These are phyloP conservation scores for Penicillium herquei DNA, from an alignment of 495 filamentous ascomycete species.

Conservation along the genomic window DNA sequence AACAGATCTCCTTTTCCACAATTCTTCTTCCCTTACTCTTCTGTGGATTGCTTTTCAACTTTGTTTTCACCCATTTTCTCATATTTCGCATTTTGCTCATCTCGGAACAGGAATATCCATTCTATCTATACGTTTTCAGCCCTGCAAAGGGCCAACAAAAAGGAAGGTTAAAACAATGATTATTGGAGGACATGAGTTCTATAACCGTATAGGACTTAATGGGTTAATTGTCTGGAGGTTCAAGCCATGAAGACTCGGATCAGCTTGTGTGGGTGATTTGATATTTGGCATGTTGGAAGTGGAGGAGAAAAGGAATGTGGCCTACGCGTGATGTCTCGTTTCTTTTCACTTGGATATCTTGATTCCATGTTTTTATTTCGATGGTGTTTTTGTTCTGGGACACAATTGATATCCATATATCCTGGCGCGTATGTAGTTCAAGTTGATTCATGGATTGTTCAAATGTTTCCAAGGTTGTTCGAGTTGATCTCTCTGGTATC, in stretches of 20 bases:
- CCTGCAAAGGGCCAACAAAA: background rate
- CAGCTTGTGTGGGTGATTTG: too few species aligned
- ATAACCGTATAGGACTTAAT: background rate
- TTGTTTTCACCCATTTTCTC: background rate
- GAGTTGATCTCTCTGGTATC: too few species aligned
- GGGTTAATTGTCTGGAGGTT: background rate
- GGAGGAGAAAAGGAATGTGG: background rate
- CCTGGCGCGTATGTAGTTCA: background rate
- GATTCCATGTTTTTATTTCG: too few species aligned
- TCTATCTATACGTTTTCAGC: background rate
- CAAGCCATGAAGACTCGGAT: background rate
- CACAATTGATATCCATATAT: constrained; percentile 1
- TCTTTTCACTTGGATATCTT: background rate
- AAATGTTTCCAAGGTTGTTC: background rate
- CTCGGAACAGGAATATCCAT: background rate
- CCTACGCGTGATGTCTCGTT: background rate
- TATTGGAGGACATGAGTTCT: background rate
- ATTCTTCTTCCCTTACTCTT: constrained; percentile 5
- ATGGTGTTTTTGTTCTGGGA: constrained; percentile 1
- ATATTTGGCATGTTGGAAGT: background rate
- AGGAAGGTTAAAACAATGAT: background rate
- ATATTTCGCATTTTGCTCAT: constrained; percentile 1
- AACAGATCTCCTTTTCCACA: too few species aligned
- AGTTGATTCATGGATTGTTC: background rate
- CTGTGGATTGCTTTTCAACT: too few species aligned